Base-by-base conservation (phyloP, 345 rosid genomes). In the Limnanthes douglasii region DNA sequence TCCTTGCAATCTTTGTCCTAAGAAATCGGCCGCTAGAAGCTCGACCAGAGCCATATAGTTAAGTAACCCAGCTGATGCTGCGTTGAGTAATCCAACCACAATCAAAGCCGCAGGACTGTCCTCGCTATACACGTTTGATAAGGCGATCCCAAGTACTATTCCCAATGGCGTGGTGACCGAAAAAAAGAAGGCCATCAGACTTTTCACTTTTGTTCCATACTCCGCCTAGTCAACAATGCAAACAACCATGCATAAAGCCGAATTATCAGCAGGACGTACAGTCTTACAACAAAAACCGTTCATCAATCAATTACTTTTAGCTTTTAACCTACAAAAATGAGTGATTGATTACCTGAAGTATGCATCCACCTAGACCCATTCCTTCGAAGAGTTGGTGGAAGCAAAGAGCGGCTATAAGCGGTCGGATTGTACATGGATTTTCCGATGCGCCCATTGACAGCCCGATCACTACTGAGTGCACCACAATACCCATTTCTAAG, bases 381-480 rank as follows among this genome's bases (percentile, higher is more conserved):
- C 77, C 77, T 35, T 69, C 82, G 14, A 62, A 73, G 45, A 63
- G 53, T 8, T 73, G 82, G 29, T 73, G 82, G 35, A 73, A 73
- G 19, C 64, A 41, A 24, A 73, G 56, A 2, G 77, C 77, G 1
- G 66, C 74, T 0, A 69, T 25, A 1, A 69, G 43, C 1, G 68
- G 68, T 22, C 28, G 62, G 12, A 73, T 52, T 1, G 60, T 48
- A 1, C 39, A 31, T 1, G 65, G 61, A 46, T 56, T 66, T 41
- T 47, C 50, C 0, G 82, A 73, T 0, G 71, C 64, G 13, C 82
- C 82, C 13, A 63, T 8, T 0, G 77, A 56, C 0, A 66, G 46
- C 8, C 82, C 82, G 16, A 66, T 69, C 1, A 66, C 61, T 20
- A 69, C 66, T 0, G 82, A 73, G 34, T 69, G 82, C 15, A 69